These are phyloP conservation scores for Murraya koenigii DNA, from an alignment of 345 rosid genomes.

Conservation along the genomic window DNA sequence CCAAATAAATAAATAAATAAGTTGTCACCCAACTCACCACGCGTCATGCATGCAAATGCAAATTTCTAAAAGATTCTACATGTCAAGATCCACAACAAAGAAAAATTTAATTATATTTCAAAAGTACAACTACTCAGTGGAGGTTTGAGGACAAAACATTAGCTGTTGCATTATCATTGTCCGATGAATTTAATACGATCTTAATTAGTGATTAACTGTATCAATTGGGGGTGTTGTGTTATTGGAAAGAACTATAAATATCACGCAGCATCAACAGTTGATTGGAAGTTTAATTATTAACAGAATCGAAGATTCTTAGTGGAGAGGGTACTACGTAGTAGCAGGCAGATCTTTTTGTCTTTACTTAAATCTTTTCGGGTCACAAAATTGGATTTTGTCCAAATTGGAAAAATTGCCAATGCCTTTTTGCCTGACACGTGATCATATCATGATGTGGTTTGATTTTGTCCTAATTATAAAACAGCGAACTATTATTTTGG, in stretches of 20 bases:
- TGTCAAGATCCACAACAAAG: neutral
- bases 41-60: neutral
- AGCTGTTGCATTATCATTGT: neutral
- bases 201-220: neutral
- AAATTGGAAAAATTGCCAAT: no score
- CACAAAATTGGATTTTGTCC: neutral
- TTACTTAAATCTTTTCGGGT: neutral
- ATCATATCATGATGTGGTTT: no score
- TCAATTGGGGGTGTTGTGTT: no score
- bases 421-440: neutral
- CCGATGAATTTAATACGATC: neutral
- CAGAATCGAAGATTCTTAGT: neutral
- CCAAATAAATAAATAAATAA: neutral
- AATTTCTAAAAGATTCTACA: neutral
- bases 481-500: neutral
- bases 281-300: neutral
- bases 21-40: neutral
- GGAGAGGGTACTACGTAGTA: neutral
- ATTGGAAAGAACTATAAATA: no score
- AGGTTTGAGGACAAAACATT: neutral
- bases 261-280: neutral
- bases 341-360: neutral
- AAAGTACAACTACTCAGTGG: neutral
- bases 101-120: no score
- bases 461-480: no score